Evolutionary conservation across 1,139 yeast species (phyloP).

Genomic region (Dujonia santamariae): DNA sequence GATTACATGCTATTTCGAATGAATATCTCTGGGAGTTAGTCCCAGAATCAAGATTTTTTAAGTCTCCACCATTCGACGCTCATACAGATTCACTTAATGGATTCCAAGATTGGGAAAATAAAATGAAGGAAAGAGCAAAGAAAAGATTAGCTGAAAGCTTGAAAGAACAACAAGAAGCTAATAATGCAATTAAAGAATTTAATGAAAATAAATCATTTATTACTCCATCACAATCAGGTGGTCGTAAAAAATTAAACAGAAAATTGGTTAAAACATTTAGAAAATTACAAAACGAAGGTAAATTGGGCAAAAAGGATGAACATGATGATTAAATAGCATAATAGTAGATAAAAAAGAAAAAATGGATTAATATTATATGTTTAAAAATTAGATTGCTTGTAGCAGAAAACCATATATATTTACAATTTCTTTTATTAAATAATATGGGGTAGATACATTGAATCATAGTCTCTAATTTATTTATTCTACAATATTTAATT

Average conservation of each 20-base stretch:
- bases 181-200: conserved; percentile 22
- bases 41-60: conserved; percentile 35
- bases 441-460: conserved; percentile 1
- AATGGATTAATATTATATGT: background rate
- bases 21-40: conserved; percentile 40
- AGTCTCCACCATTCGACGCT: conserved; percentile 35
- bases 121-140: conserved; percentile 14
- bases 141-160: conserved; percentile 12
- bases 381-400: background rate
- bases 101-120: conserved; percentile 38
- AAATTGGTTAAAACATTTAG: conserved; percentile 27
- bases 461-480: background rate
- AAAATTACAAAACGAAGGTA: conserved; percentile 24
- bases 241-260: conserved; percentile 31
- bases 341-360: conserved; percentile 9
- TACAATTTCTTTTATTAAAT: background rate
- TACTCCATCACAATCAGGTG: conserved; percentile 16
- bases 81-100: conserved; percentile 16
- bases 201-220: conserved; percentile 13
- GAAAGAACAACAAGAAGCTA: conserved; percentile 14
- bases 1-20: conserved; percentile 36
- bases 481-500: conserved; percentile 46
- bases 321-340: conserved; percentile 6
- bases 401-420: background rate
- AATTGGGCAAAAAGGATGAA: conserved; percentile 15